phyloP scores from a whole-genome alignment of 345 rosid species.

The Rhodamnia argentea region DNA sequence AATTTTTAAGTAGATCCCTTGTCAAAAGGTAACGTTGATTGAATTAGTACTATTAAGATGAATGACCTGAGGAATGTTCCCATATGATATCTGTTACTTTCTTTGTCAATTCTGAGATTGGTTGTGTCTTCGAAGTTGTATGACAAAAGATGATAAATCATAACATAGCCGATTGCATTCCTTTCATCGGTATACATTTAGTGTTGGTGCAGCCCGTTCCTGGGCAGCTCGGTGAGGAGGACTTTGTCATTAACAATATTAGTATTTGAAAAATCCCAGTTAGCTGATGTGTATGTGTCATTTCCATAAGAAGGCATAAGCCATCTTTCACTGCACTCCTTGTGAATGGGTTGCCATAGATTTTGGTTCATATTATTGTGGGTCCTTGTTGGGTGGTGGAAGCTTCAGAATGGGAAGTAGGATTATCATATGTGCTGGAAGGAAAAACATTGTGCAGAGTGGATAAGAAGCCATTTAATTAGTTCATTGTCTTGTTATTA shows the following conservation, averaged over 20 bases:
- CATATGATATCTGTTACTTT: background rate
- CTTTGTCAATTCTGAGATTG: background rate
- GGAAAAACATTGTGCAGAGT: background rate
- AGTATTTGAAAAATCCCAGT: background rate
- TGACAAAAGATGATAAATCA: background rate
- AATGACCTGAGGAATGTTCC: background rate
- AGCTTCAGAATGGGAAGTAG: background rate
- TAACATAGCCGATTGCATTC: background rate
- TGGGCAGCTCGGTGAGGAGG: background rate
- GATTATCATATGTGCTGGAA: background rate
- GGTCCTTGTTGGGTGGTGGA: background rate
- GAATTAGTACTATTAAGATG: background rate
- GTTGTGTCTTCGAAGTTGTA: background rate
- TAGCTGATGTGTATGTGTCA: background rate
- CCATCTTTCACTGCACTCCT: background rate
- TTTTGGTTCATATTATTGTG: background rate
- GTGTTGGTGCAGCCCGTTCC: background rate
- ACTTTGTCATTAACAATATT: background rate
- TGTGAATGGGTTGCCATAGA: background rate
- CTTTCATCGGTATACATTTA: background rate
- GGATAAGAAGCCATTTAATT: background rate
- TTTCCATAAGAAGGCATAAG: background rate
- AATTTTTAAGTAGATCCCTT: background rate
- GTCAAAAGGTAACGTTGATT: background rate
- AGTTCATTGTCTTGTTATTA: background rate